Evolutionary conservation across 305 asterid genomes (phyloP).

Genomic region (Andrographis paniculata): DNA sequence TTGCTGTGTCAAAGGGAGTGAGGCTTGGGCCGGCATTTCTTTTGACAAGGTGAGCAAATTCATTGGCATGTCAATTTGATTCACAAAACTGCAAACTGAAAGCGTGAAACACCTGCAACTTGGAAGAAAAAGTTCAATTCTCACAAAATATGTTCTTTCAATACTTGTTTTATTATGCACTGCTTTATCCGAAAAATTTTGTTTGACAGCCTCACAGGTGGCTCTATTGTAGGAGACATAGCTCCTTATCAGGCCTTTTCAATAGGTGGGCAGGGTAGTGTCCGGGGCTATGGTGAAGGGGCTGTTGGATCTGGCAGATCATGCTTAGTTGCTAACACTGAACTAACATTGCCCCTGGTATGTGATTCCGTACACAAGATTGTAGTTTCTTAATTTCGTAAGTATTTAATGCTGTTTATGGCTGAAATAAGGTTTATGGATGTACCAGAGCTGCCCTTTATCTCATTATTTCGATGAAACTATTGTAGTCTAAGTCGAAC

Average conservation of each 20-base stretch:
- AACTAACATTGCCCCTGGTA: slow-evolving; percentile 84
- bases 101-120: too few species aligned
- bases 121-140: too few species aligned
- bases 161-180: too few species aligned
- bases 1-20: slow-evolving; percentile 75
- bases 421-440: too few species aligned
- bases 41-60: slow-evolving; percentile 50
- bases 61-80: too few species aligned
- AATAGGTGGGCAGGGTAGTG: slow-evolving; percentile 84
- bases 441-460: too few species aligned
- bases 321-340: slow-evolving; percentile 75
- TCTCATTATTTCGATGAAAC: too few species aligned
- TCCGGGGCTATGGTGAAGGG: slow-evolving; percentile 95
- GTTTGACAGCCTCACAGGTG: slow-evolving; percentile 75
- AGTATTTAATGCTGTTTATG: too few species aligned
- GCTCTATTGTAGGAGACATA: slow-evolving; percentile 88
- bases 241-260: slow-evolving; percentile 99
- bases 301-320: slow-evolving; percentile 91
- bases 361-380: slow-evolving; percentile 11
- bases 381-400: too few species aligned
- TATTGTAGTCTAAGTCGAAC: too few species aligned
- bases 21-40: slow-evolving; percentile 82
- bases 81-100: too few species aligned
- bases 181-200: slow-evolving; percentile 4
- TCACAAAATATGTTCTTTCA: too few species aligned